A percentile compares a stretch with the other conserved stretches of the same genome.
Evolutionary conservation across 495 filamentous ascomycete genomes (phyloP).

Genomic region (Filosporella fistucella): DNA sequence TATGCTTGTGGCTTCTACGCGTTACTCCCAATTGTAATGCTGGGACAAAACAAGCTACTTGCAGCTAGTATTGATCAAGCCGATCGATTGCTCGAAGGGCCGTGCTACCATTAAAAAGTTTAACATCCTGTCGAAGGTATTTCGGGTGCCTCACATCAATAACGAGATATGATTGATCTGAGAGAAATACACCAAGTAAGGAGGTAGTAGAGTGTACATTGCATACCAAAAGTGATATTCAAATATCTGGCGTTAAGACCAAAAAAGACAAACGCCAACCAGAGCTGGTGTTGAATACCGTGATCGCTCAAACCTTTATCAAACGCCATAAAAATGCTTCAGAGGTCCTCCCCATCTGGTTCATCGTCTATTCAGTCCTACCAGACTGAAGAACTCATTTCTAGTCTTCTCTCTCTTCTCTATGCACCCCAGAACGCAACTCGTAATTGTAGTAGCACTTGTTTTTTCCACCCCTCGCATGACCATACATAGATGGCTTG

Average conservation of each 20-base stretch:
- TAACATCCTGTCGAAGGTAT: too few relatives aligned
- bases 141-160: too few relatives aligned
- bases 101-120: too few relatives aligned
- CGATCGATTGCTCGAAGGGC: too few relatives aligned
- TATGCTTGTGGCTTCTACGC: too few relatives aligned
- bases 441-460: conserved; percentile 81
- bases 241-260: conserved; percentile 26
- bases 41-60: too few relatives aligned
- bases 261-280: conserved; percentile 14
- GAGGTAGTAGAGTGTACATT: too few relatives aligned
- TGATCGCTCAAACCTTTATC: conserved; percentile 5
- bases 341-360: not conserved
- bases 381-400: conserved; percentile 86
- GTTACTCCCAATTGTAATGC: too few relatives aligned
- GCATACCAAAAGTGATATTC: not conserved
- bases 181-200: too few relatives aligned
- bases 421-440: conserved; percentile 94
- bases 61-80: too few relatives aligned
- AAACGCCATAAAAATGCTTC: conserved; percentile 18
- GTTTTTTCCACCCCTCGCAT: conserved; percentile 64
- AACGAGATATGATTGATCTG: too few relatives aligned
- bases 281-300: conserved; percentile 25
- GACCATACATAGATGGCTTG: conserved; percentile 97
- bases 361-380: conserved; percentile 55
- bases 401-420: conserved; percentile 87